These are phyloP conservation scores for Yamadazyma ubonensis DNA, from an alignment of 805 yeast species.

Conservation along the genomic window DNA sequence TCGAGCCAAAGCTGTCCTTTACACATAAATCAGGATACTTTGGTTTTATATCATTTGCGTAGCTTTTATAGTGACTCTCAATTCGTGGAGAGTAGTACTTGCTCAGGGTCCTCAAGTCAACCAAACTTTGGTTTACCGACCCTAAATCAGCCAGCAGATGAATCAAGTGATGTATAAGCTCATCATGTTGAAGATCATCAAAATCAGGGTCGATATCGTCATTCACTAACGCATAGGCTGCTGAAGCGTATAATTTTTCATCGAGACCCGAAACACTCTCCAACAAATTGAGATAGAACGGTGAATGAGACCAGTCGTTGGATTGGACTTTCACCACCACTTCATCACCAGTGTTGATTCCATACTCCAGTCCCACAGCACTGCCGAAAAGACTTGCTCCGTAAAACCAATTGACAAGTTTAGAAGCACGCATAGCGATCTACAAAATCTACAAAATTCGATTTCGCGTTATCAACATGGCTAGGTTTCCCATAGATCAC, in stretches of 20 bases:
- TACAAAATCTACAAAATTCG: too few species aligned
- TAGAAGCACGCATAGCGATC: too few species aligned
- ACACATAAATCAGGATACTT: constrained; percentile 22
- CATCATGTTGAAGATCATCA: constrained; percentile 10
- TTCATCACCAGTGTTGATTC: neutral
- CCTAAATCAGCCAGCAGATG: constrained; percentile 11
- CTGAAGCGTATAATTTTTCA: constrained; percentile 34
- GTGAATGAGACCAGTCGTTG: constrained; percentile 5
- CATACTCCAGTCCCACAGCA: too few species aligned
- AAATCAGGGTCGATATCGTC: constrained; percentile 16
- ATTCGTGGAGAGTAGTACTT: constrained; percentile 60
- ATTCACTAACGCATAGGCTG: constrained; percentile 23
- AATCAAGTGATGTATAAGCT: constrained; percentile 7
- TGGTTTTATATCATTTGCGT: constrained; percentile 33
- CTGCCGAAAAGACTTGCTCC: too few species aligned
- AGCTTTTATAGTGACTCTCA: constrained; percentile 61
- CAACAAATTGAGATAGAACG: constrained; percentile 39
- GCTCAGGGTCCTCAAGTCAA: constrained; percentile 46
- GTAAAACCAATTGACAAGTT: too few species aligned
- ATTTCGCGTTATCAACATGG: neutral
- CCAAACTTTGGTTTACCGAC: constrained; percentile 20
- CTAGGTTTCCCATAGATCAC: neutral
- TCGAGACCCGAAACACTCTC: constrained; percentile 40
- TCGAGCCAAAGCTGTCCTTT: constrained; percentile 35
- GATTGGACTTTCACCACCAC: constrained; percentile 1